Evolutionary conservation across 2,329 filamentous ascomycete genomes (phyloP).

Genomic region (Aspergillus costaricaensis): DNA sequence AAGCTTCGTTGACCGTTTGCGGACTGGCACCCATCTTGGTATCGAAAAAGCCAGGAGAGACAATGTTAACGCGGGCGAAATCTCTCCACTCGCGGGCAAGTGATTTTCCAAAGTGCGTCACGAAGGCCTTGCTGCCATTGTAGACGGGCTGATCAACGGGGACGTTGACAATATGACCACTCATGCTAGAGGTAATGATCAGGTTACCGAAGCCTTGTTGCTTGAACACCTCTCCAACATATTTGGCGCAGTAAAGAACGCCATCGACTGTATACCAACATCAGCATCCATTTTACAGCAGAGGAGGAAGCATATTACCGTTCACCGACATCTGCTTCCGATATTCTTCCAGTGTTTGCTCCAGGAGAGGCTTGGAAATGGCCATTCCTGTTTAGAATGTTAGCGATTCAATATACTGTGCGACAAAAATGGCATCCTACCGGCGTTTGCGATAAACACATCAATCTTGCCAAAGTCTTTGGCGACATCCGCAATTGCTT

Average conservation of each 20-base stretch:
- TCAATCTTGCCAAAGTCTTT: slow-evolving; percentile 48
- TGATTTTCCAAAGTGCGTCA: slow-evolving; percentile 59
- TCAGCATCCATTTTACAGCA: neutral
- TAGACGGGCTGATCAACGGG: slow-evolving; percentile 59
- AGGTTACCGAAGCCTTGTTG: slow-evolving; percentile 45
- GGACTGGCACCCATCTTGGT: slow-evolving; percentile 57
- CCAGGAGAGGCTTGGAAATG: slow-evolving; percentile 58
- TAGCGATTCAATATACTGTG: neutral
- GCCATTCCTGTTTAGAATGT: slow-evolving; percentile 43
- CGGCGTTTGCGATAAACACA: slow-evolving; percentile 49
- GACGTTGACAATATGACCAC: slow-evolving; percentile 54
- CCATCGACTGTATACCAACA: slow-evolving; percentile 44
- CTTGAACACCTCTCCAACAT: slow-evolving; percentile 48
- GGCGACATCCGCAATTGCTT: slow-evolving; percentile 38
- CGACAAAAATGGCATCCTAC: slow-evolving; percentile 16
- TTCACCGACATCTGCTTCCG: slow-evolving; percentile 57
- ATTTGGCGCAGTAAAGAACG: slow-evolving; percentile 49
- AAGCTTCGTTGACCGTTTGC: slow-evolving; percentile 46
- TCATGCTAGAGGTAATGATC: slow-evolving; percentile 57
- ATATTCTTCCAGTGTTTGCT: slow-evolving; percentile 57
- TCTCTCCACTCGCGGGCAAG: slow-evolving; percentile 60
- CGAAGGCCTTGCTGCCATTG: slow-evolving; percentile 58
- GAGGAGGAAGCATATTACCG: slow-evolving; percentile 35
- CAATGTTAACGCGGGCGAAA: slow-evolving; percentile 59
- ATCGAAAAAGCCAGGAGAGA: slow-evolving; percentile 58